Evolutionary conservation across 352 stramenopile genomes (phyloP), one percentile per base, ranked within the genome.

Genomic region (Blastocystis sp.): DNA sequence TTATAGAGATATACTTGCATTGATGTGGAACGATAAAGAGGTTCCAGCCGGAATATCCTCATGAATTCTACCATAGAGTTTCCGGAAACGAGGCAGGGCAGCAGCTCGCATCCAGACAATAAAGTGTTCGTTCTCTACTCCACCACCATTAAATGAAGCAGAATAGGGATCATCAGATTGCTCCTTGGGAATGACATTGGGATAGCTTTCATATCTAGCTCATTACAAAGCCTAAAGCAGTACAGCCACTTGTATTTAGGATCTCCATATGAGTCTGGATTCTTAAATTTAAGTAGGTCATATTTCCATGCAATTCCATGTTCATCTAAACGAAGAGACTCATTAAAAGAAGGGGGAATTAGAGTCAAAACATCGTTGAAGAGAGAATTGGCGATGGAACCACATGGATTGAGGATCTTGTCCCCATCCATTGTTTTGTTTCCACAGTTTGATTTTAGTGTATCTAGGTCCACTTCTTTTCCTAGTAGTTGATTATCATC

Each of bases 31-130:
- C 54, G 73, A 59, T 24, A 95, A 92, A 68, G 93, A 94, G 93
- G 78, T 89, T n/a, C 57, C 57, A 1, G 78, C 78, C 11, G 78
- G 78, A 53, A 99, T 93, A 79, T 96, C 93, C 84, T 92, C 92
- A 78, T 98, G 93, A 92, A 99, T 98, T 78, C 95, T 96, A 48
- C 96, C 97, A 91, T 99, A 99, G n/a, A 99, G 93, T 92, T 99
- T 99, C 58, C 97, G 95, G 92, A 99, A 99, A 66, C 93, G 96
- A 5, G 96, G 96, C n/a, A 98, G 92, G 24, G 95, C 96, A 0
- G 97, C 97, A 22, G 95, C 97, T 51, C 96, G 93, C 97, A 99
- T 99, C 97, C 97, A 99, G 22, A 99, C 97, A 59, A 99, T 98
- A 92, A 99, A 99, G 92, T 99, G 97, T 92, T 99, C 97, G 91